A percentile compares a stretch with the other conserved stretches of the same genome.
Conservation (phyloP, 176 grass and related monocot genomes). For the Phoenix roebelenii region DNA sequence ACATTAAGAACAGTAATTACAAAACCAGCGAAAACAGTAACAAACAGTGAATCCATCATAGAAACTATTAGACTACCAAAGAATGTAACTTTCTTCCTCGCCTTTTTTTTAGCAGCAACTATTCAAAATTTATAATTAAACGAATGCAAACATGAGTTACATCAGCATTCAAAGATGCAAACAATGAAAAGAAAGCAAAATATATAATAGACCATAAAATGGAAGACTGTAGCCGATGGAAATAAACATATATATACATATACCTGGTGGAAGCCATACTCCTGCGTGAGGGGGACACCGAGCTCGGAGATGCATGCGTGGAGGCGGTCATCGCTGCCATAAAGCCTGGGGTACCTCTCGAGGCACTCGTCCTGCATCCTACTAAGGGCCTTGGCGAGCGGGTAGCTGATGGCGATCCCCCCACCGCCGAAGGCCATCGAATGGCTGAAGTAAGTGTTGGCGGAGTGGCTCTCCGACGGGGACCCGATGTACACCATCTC, state of each 20-base stretch:
- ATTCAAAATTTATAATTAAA: too few relatives aligned
- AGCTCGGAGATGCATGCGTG: conserved; percentile 96
- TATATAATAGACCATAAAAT: too few relatives aligned
- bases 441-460: conserved; percentile 95
- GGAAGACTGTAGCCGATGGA: background rate
- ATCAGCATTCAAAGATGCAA: too few relatives aligned
- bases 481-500: conserved; percentile 92
- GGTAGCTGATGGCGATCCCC: conserved; percentile 83
- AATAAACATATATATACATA: too few relatives aligned
- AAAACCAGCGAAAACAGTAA: too few relatives aligned
- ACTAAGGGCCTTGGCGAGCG: conserved; percentile 55
- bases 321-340: conserved; percentile 90
- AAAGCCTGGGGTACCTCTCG: conserved; percentile 83
- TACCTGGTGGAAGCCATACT: conserved; percentile 95
- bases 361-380: conserved; percentile 70
- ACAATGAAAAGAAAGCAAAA: too few relatives aligned
- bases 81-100: too few relatives aligned
- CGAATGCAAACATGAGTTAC: too few relatives aligned
- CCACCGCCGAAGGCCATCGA: conserved; percentile 91
- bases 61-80: too few relatives aligned
- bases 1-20: too few relatives aligned
- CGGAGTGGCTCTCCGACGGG: conserved; percentile 84
- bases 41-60: too few relatives aligned
- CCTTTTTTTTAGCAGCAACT: too few relatives aligned
- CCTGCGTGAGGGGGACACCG: conserved; percentile 68